Conservation (phyloP, 2,329 filamentous ascomycete species). For the Cytospora schulzeri region DNA sequence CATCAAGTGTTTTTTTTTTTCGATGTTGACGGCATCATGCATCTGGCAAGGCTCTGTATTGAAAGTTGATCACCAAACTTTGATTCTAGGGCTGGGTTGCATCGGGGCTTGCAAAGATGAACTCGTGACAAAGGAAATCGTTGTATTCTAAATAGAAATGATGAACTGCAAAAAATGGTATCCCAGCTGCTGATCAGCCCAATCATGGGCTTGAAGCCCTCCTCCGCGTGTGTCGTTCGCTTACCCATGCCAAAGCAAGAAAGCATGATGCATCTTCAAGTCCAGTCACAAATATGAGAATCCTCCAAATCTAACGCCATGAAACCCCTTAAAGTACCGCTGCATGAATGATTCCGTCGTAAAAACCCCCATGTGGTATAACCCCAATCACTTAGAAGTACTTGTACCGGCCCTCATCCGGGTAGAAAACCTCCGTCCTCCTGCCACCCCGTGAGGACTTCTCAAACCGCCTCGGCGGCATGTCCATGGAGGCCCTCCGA, state of each 20-base stretch:
- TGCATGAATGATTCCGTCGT: neutral
- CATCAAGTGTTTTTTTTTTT: neutral
- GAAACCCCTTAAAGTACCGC: neutral
- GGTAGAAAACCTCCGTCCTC: conserved; percentile 26
- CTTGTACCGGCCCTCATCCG: conserved; percentile 23
- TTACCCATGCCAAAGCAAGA: neutral
- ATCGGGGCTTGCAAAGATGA: neutral
- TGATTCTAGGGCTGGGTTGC: too few relatives aligned
- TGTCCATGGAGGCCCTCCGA: conserved; percentile 22
- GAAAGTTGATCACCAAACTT: too few relatives aligned
- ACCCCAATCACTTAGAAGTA: conserved; percentile 3
- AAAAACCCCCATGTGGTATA: neutral
- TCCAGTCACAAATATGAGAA: neutral
- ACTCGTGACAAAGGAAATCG: neutral
- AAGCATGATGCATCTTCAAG: neutral
- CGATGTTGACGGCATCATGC: neutral
- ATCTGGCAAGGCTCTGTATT: neutral
- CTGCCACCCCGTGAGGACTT: conserved; percentile 19
- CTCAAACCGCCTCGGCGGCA: conserved; percentile 24
- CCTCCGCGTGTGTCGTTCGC: neutral
- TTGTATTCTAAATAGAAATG: neutral
- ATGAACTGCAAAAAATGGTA: too few relatives aligned
- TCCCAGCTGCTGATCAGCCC: too few relatives aligned
- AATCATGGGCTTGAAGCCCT: neutral
- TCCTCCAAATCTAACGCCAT: neutral